A percentile compares a stretch with the other conserved stretches of the same genome.
phyloP scores from a whole-genome alignment of 441 rosid species.

The Flueggea neowawraea region DNA sequence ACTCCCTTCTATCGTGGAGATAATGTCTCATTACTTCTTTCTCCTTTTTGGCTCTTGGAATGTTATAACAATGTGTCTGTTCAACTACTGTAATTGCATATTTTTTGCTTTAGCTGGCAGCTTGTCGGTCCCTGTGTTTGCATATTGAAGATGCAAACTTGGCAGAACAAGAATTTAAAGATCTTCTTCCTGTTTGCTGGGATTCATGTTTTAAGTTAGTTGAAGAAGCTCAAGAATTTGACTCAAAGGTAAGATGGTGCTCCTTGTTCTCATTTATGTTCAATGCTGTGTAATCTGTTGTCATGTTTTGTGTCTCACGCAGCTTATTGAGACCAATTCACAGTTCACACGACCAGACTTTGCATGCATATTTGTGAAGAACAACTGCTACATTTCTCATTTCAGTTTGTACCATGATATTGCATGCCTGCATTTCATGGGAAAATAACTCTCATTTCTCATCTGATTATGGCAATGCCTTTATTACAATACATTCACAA shows the following conservation, averaged over 20 bases:
- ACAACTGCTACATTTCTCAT: too few relatives aligned
- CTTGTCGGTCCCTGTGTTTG: slow-evolving; percentile 89
- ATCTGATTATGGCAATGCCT: too few relatives aligned
- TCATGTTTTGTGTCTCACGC: too few relatives aligned
- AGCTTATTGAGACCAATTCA: background rate
- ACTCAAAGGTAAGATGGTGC: slow-evolving; percentile 72
- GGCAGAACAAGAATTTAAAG: slow-evolving; percentile 63
- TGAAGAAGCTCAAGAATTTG: slow-evolving; percentile 98
- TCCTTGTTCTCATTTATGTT: slow-evolving; percentile 2
- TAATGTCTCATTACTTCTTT: slow-evolving; percentile 1
- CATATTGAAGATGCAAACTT: slow-evolving; percentile 99
- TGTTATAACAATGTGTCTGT: slow-evolving; percentile 6
- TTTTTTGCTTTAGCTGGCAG: slow-evolving; percentile 74
- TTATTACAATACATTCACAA: too few relatives aligned
- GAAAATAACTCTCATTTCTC: too few relatives aligned
- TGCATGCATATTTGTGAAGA: too few relatives aligned
- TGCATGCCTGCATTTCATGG: too few relatives aligned
- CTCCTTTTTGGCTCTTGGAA: slow-evolving; percentile 2
- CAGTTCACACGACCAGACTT: too few relatives aligned
- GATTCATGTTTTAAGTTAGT: slow-evolving; percentile 87
- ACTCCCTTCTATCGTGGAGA: slow-evolving; percentile 1
- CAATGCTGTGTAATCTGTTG: background rate
- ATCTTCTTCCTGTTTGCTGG: slow-evolving; percentile 95
- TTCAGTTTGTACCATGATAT: too few relatives aligned
- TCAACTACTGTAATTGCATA: slow-evolving; percentile 26